Evolutionary conservation across 2,329 filamentous ascomycete species (phyloP), one percentile per base, ranked within the genome.

Genomic region (Xylariaceae sp.): DNA sequence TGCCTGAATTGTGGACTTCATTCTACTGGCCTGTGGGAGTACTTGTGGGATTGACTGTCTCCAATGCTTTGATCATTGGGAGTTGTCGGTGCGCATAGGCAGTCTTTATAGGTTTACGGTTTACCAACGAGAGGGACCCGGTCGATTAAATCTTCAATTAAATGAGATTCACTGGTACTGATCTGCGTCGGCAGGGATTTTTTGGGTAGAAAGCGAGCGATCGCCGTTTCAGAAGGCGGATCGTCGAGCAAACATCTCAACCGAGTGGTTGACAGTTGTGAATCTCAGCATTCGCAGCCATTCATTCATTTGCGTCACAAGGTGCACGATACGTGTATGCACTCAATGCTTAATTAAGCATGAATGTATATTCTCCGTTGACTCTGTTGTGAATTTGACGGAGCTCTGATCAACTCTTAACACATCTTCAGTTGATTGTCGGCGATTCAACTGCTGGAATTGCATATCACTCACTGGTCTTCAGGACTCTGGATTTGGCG

Each of bases 151-250:
- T 26, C 4, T 4, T 4, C 26, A 8, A 5, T 8, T 26, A 26
- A 26, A 39, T 12, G 30, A 47, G 22, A 8, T 32, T 34, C 30
- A 32, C 36, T 9, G 15, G 13, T 34, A 10, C 34, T 30, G 56
- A 58, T 56, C 53, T 51, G 45, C 50, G 34, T 21, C 19, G 21
- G 18, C 44, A 49, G 36, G 50, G 49, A 22, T 56, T 39, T 41
- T 36, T 21, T 47, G 43, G 34, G 53, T 15, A 51, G 50, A 44
- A 34, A 46, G 46, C 43, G 49, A 26, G 30, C 12, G 56, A 54
- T 53, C 44, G n/a, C 51, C 41, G 53, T 56, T 58, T 56, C 53
- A 53, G 53, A 16, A 51, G 19, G 19, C 42, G n/a, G 8, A 26
- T 55, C 49, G 37, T 45, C 41, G 47, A 54, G 41, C 40, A 44